Percentiles rank a stretch among this genome's conserved stretches.
phyloP scores from a whole-genome alignment of 1,139 yeast species.

The Geotrichum klebahnii region DNA sequence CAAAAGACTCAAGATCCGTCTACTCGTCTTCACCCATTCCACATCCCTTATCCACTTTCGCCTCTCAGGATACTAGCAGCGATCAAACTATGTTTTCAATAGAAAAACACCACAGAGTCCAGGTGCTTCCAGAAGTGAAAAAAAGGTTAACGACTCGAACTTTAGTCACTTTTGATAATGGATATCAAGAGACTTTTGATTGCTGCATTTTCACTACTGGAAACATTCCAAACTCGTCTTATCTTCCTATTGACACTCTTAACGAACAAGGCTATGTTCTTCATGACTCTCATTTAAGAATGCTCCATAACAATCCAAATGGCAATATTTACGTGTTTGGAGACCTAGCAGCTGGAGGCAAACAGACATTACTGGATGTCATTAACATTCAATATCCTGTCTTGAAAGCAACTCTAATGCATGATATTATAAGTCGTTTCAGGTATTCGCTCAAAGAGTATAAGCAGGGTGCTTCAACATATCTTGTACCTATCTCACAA shows the following conservation, averaged over 20 bases:
- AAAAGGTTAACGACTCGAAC: not conserved
- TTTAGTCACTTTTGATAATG: slow-evolving; percentile 17
- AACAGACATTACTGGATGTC: slow-evolving; percentile 16
- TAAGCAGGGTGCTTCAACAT: slow-evolving; percentile 6
- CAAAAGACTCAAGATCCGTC: too few species aligned
- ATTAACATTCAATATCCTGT: slow-evolving; percentile 2
- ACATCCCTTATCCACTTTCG: too few species aligned
- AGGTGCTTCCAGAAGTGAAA: not conserved
- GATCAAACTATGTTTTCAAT: too few species aligned
- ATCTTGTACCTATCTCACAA: slow-evolving; percentile 19
- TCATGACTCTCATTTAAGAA: slow-evolving; percentile 16
- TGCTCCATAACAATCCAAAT: slow-evolving; percentile 17
- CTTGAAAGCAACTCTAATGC: slow-evolving; percentile 11
- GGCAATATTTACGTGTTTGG: slow-evolving; percentile 19
- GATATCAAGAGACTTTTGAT: slow-evolving; percentile 14
- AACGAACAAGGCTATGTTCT: slow-evolving; percentile 15
- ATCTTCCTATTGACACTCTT: slow-evolving; percentile 9
- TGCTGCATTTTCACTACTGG: slow-evolving; percentile 19
- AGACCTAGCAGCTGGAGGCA: slow-evolving; percentile 16
- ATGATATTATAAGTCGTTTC: slow-evolving; percentile 8
- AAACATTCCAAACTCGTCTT: slow-evolving; percentile 19
- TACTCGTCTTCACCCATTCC: too few species aligned
- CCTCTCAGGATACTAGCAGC: too few species aligned
- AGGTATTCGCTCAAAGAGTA: slow-evolving; percentile 11
- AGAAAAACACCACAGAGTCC: too few species aligned